Conservation (phyloP, 2,329 filamentous ascomycete genomes). For the Colletotrichum plurivorum region DNA sequence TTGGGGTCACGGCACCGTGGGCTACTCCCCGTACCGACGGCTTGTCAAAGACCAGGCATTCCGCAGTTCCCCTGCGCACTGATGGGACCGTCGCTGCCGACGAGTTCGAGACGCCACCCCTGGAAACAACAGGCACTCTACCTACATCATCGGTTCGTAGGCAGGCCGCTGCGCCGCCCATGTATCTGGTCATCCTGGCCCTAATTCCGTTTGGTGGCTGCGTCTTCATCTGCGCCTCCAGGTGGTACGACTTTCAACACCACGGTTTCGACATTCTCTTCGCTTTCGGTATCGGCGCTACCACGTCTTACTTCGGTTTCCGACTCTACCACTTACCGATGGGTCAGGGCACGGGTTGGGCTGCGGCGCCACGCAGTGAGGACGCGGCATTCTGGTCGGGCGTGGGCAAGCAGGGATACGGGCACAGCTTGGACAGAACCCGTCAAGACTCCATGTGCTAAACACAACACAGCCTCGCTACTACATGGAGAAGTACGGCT, state of each 20-base stretch:
- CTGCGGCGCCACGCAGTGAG: constrained; percentile 75
- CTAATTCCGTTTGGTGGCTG: constrained; percentile 76
- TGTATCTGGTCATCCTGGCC: constrained; percentile 77
- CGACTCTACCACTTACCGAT: constrained; percentile 80
- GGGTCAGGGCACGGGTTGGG: constrained; percentile 77
- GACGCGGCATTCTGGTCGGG: constrained; percentile 31
- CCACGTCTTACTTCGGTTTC: constrained; percentile 78
- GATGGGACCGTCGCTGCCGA: constrained; percentile 40
- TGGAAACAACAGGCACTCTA: constrained; percentile 48
- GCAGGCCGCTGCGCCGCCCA: constrained; percentile 79
- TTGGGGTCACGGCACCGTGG: constrained; percentile 64
- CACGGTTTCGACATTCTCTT: constrained; percentile 85
- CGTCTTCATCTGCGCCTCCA: constrained; percentile 79
- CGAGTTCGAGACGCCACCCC: neutral
- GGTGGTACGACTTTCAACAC: constrained; percentile 84
- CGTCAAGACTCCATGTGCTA: constrained; percentile 13
- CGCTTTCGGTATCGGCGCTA: constrained; percentile 77
- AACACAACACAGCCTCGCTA: neutral
- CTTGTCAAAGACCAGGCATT: constrained; percentile 46
- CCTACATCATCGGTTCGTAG: constrained; percentile 63
- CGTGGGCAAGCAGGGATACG: constrained; percentile 19
- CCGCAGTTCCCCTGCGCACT: constrained; percentile 50
- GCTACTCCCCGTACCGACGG: constrained; percentile 64
- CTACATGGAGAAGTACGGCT: neutral
- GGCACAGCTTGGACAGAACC: neutral